Base-by-base conservation (phyloP, 108 stramenopile genomes). In the Mayamaea pseudoterrestris region DNA sequence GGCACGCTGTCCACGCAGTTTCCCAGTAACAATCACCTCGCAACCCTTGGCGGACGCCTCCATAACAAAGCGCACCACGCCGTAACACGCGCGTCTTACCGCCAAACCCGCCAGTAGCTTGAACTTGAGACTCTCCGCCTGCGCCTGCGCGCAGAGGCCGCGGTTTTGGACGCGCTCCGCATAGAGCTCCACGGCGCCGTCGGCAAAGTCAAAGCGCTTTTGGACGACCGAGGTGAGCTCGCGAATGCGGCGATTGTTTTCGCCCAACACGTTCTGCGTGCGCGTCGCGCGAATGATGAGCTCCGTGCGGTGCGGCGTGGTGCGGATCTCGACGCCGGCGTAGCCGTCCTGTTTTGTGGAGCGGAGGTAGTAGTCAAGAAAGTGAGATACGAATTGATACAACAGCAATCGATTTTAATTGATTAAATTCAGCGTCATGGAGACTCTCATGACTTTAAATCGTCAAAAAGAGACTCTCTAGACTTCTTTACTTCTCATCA, bases 31-130 rank as follows among this genome's bases (percentile, higher is more conserved):
- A 58, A 97, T 80, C 43, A 98, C 96, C 79, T 99, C 98, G 44
- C 92, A 94, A 22, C 98, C 98, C 93, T 98, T 98, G 64, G 98
- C 98, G 35, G 83, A 87, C 13, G 93, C 90, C 63, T 99, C 97
- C 97, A 99, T 99, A 50, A 99, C 96, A 78, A 95, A 96, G 57
- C 96, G 95, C 20, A 99, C 89, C 31, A 99, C 96, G 58, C 97
- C 96, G 65, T 98, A 97, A 70, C 96, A 97, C 16, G 98, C 98
- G 55, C 98, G 95, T 71, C 98, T 94, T 41, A 98, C 98, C 41
- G 98, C 96, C 43, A 99, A 81, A 64, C 97, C 97, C 46, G 92
- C 96, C 46, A 99, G 66, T 42, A 99, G 86, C 74, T 98, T 98
- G 92, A 93, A 97, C 73, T 97, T 97, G 55, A 99, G 78, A 14